Base-by-base conservation (phyloP, 139 green algal species). In the Ettlia oleoabundans region DNA sequence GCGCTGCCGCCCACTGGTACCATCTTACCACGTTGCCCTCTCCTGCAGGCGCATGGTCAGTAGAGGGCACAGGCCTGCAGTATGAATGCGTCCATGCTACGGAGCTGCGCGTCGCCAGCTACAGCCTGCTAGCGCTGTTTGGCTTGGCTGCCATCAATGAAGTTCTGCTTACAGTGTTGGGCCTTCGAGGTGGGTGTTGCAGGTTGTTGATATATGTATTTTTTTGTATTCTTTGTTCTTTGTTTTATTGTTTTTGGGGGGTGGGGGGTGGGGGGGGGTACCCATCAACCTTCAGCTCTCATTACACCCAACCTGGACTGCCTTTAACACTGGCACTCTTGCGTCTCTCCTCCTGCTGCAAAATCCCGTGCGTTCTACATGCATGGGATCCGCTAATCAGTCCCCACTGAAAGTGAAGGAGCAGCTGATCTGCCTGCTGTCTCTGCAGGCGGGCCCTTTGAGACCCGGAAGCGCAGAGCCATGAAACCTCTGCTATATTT, bases 161-260 rank as follows among this genome's bases (percentile, higher is more conserved):
- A 42, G 35, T 26, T 10, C 41, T 41, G 8, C 58, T 82, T 18
- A 30, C 28, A 1, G 32, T 67, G 0, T 2, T 82, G 24, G 77
- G 77, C 22, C 77, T 82, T 32, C 42, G 64, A 41, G 77, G 77
- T 82, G 30, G 10, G 38, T 69, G 19, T n/a, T n/a, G n/a, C n/a
- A n/a, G n/a, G n/a, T n/a, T n/a, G n/a, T n/a, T n/a, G n/a, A n/a
- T n/a, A n/a, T n/a, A n/a, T n/a, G n/a, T n/a, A n/a, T n/a, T n/a
- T n/a, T n/a, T n/a, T n/a, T n/a, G n/a, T n/a, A n/a, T n/a, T n/a
- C n/a, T n/a, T n/a, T n/a, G n/a, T n/a, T n/a, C n/a, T n/a, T n/a
- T n/a, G n/a, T n/a, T n/a, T n/a, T n/a, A n/a, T n/a, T n/a, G n/a
- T n/a, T n/a, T n/a, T n/a, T n/a, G n/a, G n/a, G n/a, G n/a, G n/a